phyloP scores from a whole-genome alignment of 1,284 basidiomycete genomes.

The Clitocybe nebularis region DNA sequence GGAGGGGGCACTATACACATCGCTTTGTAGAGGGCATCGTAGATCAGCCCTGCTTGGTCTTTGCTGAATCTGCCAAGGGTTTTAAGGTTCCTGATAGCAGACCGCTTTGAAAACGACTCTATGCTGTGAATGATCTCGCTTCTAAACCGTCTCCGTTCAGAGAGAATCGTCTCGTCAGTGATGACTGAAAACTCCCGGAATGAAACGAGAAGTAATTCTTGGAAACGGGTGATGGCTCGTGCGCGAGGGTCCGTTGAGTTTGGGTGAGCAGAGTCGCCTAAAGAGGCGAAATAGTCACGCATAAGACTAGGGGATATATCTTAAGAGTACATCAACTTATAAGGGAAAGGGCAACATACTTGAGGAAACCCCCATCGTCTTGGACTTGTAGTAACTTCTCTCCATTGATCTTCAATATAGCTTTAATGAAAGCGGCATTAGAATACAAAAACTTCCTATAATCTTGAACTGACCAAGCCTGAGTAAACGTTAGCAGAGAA shows the following conservation, averaged over 20 bases:
- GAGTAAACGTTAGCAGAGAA: constrained; percentile 14
- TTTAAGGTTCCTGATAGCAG: constrained; percentile 87
- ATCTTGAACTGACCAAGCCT: constrained; percentile 26
- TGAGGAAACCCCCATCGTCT: constrained; percentile 97
- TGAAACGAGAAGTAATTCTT: constrained; percentile 92
- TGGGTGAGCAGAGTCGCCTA: constrained; percentile 95
- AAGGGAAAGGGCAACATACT: constrained; percentile 62
- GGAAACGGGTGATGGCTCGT: constrained; percentile 95
- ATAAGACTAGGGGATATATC: constrained; percentile 64
- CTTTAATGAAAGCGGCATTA: constrained; percentile 34
- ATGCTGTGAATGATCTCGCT: constrained; percentile 92
- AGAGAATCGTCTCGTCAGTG: constrained; percentile 91
- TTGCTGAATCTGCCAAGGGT: constrained; percentile 82
- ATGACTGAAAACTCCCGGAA: constrained; percentile 98
- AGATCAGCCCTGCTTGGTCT: constrained; percentile 86
- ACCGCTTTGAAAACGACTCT: constrained; percentile 94
- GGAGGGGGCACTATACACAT: constrained; percentile 78
- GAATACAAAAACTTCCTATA: constrained; percentile 1
- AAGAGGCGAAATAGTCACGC: constrained; percentile 90
- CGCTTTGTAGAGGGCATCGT: constrained; percentile 88
- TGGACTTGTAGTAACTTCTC: constrained; percentile 92
- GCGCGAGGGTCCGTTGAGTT: constrained; percentile 85
- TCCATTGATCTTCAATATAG: constrained; percentile 98
- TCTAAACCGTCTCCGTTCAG: constrained; percentile 84
- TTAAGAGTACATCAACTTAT: too few species aligned